Base-by-base conservation (phyloP, 148 eudicot genomes). In the Nyssa sinensis region DNA sequence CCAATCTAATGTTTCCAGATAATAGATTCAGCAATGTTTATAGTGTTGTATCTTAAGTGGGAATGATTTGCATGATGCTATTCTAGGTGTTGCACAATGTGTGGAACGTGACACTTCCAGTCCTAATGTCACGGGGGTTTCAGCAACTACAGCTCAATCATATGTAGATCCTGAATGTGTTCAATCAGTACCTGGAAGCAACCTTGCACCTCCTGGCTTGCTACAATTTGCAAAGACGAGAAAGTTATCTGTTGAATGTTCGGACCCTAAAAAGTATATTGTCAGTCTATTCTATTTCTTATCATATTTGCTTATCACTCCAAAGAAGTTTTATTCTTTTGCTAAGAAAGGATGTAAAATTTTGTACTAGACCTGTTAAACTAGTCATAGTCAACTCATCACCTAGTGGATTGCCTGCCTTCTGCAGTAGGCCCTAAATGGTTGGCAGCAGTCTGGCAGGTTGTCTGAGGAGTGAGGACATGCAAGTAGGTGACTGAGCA, bases 211-310 rank as follows among this genome's bases (percentile, higher is more conserved):
- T 69, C 88, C 93, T 35, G 78, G 89, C 27, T 57, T 84, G 81
- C 90, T 87, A 41, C 95, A 88, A 79, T 90, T 87, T 88, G 97
- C 96, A 31, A 94, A 90, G 85, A 82, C 93, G 33, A 90, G 97
- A 78, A 94, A 92, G 84, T 69, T 88, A 69, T 92, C 97, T 53
- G 44, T 76, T 66, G 97, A 92, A 81, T 88, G 93, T 31, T 87
- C 96, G 77, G 97, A 92, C 29, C 81, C 84, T 57, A 84, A 93
- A 85, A 92, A 84, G 98, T 95, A 80, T 57, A 12, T 29, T 65
- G 33, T 64, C 39, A 23, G n/a, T 73, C 61, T 37, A 17, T 23
- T 19, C 55, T 17, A 2, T 55, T 33, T 65, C 67, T 84, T 11
- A 44, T 55, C 25, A 23, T 73, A 41, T 29, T 57, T 73, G 29